Evolutionary conservation across 176 grass and related monocot species (phyloP).

Genomic region (Dactylis glomerata): DNA sequence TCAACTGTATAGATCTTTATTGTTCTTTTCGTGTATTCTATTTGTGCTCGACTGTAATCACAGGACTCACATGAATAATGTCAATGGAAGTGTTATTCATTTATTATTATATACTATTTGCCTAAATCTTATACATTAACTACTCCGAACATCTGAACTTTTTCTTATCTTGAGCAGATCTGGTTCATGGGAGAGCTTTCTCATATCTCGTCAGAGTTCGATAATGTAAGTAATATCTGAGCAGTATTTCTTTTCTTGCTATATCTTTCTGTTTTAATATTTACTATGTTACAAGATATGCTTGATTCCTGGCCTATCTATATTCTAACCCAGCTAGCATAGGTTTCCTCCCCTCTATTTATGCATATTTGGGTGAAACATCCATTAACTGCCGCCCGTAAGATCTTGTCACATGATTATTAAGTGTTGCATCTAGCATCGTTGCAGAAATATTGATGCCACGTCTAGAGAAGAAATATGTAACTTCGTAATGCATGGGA

Average conservation of each 20-base stretch:
- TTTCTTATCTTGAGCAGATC: conserved; percentile 55
- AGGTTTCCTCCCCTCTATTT: conserved; percentile 3
- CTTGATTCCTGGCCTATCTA: neutral
- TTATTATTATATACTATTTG: neutral
- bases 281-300: neutral
- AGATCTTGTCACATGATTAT: conserved; percentile 4
- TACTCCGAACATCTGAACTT: conserved; percentile 21
- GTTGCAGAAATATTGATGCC: conserved; percentile 7
- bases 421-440: neutral
- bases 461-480: conserved; percentile 23
- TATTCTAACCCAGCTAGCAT: conserved; percentile 7
- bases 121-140: neutral
- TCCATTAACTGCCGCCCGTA: neutral
- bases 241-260: neutral
- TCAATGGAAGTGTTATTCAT: conserved; percentile 8
- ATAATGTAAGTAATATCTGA: conserved; percentile 75
- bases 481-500: conserved; percentile 16
- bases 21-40: neutral
- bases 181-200: conserved; percentile 99
- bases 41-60: conserved; percentile 11
- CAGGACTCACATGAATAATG: conserved; percentile 10
- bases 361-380: neutral
- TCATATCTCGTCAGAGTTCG: conserved; percentile 90
- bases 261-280: conserved; percentile 32
- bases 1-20: neutral